Evolutionary conservation across 2,329 filamentous ascomycete species (phyloP).

Genomic region (Fusarium sp.): DNA sequence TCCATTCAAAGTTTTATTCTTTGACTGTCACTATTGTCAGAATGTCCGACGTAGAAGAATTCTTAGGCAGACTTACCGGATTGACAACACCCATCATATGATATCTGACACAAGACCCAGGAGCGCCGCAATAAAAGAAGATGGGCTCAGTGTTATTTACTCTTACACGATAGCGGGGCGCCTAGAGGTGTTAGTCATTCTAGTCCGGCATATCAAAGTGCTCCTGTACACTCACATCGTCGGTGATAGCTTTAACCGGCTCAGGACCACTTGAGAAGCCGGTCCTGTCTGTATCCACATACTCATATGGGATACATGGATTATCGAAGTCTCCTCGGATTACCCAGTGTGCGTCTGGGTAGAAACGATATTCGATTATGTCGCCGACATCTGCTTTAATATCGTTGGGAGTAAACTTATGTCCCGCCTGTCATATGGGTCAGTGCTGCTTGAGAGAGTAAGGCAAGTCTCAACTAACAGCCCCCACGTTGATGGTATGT

Average conservation of each 20-base stretch:
- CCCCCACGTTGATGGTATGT: background rate
- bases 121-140: background rate
- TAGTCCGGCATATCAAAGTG: no score
- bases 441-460: background rate
- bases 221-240: background rate
- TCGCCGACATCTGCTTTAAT: background rate
- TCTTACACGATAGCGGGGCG: background rate
- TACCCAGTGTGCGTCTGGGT: background rate
- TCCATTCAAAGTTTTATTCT: background rate
- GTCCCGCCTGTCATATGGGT: background rate
- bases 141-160: background rate
- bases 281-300: background rate
- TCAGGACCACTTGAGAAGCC: background rate
- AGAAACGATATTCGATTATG: background rate
- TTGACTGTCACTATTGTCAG: background rate
- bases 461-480: background rate
- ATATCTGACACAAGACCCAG: background rate
- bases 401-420: background rate
- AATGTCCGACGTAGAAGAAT: background rate
- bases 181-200: background rate
- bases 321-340: background rate
- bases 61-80: background rate
- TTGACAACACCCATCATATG: background rate
- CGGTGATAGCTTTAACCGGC: background rate
- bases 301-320: constrained; percentile 1